These are phyloP conservation scores for Juglanconis sp. DNA, from an alignment of 2,329 filamentous ascomycete species.

Conservation along the genomic window DNA sequence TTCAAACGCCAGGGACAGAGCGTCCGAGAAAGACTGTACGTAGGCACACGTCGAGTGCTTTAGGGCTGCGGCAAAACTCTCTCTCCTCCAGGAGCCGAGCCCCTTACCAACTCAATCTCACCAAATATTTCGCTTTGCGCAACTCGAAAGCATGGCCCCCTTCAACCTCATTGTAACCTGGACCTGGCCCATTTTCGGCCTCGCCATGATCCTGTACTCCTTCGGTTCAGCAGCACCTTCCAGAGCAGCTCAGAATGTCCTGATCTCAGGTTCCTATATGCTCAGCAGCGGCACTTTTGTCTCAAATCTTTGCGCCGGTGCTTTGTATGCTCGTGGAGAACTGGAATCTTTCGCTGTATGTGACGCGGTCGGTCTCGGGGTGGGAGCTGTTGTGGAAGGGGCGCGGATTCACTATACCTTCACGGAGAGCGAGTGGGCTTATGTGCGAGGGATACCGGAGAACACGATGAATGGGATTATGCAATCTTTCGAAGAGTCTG, in stretches of 20 bases:
- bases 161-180: background rate
- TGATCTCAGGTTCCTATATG: background rate
- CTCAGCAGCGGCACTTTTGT: background rate
- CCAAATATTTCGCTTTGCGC: background rate
- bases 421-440: background rate
- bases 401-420: background rate
- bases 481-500: constrained; percentile 3
- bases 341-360: background rate
- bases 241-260: background rate
- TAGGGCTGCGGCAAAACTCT: background rate
- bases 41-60: no score
- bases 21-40: no score
- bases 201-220: background rate
- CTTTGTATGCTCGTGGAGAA: background rate
- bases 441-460: background rate
- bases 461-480: background rate
- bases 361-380: background rate
- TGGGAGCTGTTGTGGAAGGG: background rate
- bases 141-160: background rate
- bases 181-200: background rate
- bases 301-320: background rate
- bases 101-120: background rate
- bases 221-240: background rate
- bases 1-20: no score
- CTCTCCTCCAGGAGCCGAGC: background rate